Evolutionary conservation across 2,329 filamentous ascomycete species (phyloP).

Genomic region (Penicillium sp.): DNA sequence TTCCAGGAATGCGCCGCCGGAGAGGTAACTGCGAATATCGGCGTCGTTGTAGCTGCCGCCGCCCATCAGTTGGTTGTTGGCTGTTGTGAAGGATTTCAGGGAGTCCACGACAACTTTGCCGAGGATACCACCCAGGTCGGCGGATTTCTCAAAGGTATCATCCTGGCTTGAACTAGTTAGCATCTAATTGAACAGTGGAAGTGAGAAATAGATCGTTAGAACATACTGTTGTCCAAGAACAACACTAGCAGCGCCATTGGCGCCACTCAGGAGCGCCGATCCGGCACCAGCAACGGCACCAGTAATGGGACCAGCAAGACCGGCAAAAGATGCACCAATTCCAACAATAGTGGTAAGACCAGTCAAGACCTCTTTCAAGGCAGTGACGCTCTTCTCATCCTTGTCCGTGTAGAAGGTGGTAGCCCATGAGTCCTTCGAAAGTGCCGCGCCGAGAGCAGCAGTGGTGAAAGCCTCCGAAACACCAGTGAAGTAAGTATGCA

Average conservation of each 20-base stretch:
- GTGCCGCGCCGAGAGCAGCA: conserved; percentile 12
- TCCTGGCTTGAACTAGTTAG: conserved; percentile 5
- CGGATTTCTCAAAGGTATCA: conserved; percentile 19
- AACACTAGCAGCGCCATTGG: background rate
- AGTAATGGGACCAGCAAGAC: background rate
- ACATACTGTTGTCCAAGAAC: conserved; percentile 13
- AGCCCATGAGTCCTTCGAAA: conserved; percentile 16
- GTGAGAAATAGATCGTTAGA: background rate
- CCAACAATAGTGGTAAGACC: conserved; percentile 10
- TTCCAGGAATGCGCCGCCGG: conserved; percentile 13
- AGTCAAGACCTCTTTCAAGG: conserved; percentile 11
- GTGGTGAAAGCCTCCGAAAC: conserved; percentile 12
- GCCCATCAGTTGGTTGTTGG: conserved; percentile 18
- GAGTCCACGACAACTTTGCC: conserved; percentile 12
- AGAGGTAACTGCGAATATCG: conserved; percentile 18
- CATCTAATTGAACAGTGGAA: background rate
- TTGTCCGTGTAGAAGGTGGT: conserved; percentile 18
- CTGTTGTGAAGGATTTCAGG: conserved; percentile 18
- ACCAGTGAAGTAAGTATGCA: conserved; percentile 17
- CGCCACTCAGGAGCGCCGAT: conserved; percentile 3
- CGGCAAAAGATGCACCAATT: conserved; percentile 13
- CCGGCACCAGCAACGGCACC: conserved; percentile 11
- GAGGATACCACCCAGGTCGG: conserved; percentile 19
- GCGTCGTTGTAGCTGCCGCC: conserved; percentile 8
- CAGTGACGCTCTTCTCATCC: conserved; percentile 10